A percentile compares a stretch with the other conserved stretches of the same genome.
Evolutionary conservation across 1,284 basidiomycete species (phyloP).

Genomic region (Malassezia nana): DNA sequence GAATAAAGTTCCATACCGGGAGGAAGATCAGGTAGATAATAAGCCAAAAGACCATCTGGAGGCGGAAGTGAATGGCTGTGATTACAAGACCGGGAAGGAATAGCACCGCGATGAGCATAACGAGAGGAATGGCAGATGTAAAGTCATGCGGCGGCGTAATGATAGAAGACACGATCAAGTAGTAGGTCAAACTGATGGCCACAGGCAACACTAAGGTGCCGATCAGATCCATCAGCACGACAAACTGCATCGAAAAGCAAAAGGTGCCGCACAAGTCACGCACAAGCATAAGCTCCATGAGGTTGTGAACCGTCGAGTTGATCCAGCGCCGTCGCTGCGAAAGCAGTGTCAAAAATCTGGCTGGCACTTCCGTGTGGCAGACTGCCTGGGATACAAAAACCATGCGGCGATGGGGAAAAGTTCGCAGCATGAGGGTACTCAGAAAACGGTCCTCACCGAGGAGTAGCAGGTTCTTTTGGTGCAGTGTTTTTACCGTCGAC

Average conservation of each 20-base stretch:
- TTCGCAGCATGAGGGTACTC: slow-evolving; percentile 59
- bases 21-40: slow-evolving; percentile 68
- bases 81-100: slow-evolving; percentile 88
- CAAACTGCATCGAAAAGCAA: slow-evolving; percentile 63
- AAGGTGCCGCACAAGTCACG: slow-evolving; percentile 66
- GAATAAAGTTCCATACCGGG: slow-evolving; percentile 55
- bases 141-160: slow-evolving; percentile 73
- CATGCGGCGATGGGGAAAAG: slow-evolving; percentile 92
- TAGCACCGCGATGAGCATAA: slow-evolving; percentile 77
- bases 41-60: slow-evolving; percentile 97
- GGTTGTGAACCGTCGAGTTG: slow-evolving; percentile 97
- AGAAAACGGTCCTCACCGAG: slow-evolving; percentile 98
- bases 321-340: slow-evolving; percentile 98
- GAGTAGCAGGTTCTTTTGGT: slow-evolving; percentile 93
- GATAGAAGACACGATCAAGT: slow-evolving; percentile 68
- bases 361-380: slow-evolving; percentile 90
- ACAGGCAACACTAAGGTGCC: slow-evolving; percentile 91
- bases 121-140: slow-evolving; percentile 83
- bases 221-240: slow-evolving; percentile 94
- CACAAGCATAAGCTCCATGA: slow-evolving; percentile 96
- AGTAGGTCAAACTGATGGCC: slow-evolving; percentile 82
- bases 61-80: slow-evolving; percentile 81
- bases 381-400: slow-evolving; percentile 94
- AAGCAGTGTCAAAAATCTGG: slow-evolving; percentile 81
- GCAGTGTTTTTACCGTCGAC: slow-evolving; percentile 79